Evolutionary conservation across 2,329 filamentous ascomycete species (phyloP).

Genomic region (Epichloe uncinata): DNA sequence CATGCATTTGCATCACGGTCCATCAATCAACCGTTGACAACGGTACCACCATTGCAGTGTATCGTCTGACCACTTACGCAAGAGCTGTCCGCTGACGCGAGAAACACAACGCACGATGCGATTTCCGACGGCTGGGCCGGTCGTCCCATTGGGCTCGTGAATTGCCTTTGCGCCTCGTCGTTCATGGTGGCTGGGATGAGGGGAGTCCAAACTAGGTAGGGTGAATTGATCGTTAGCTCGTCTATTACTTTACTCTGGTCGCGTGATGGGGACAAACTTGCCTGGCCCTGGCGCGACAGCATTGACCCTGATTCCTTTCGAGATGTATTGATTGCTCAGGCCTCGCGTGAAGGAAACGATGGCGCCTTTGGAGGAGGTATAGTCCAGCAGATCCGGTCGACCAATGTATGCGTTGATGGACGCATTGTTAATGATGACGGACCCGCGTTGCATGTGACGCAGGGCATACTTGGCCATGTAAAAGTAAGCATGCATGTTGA

Average conservation of each 20-base stretch:
- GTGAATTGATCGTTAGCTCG: no score
- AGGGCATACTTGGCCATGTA: conserved; percentile 67
- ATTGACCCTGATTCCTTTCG: conserved; percentile 63
- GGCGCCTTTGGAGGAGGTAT: conserved; percentile 67
- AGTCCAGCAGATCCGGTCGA: conserved; percentile 67
- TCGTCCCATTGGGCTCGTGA: conserved; percentile 61
- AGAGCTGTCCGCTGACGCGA: conserved; percentile 61
- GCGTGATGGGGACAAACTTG: conserved; percentile 6
- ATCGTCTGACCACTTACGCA: conserved; percentile 59
- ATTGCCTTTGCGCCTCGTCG: conserved; percentile 56
- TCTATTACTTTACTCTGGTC: no score
- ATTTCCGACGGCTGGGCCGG: conserved; percentile 73
- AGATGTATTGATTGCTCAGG: conserved; percentile 60
- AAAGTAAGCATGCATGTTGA: conserved; percentile 74
- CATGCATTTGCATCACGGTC: not conserved
- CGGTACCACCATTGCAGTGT: conserved; percentile 37
- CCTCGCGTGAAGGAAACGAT: conserved; percentile 69
- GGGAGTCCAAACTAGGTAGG: conserved; percentile 51
- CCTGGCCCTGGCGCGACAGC: conserved; percentile 60
- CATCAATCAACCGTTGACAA: conserved; percentile 28
- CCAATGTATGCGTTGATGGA: conserved; percentile 77
- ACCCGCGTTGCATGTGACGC: conserved; percentile 60
- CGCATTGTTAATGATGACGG: conserved; percentile 73
- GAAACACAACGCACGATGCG: conserved; percentile 68
- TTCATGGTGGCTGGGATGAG: conserved; percentile 63